Evolutionary conservation across 805 yeast species (phyloP), one percentile per base, ranked within the genome.

Genomic region (Teunomyces kruisii): DNA sequence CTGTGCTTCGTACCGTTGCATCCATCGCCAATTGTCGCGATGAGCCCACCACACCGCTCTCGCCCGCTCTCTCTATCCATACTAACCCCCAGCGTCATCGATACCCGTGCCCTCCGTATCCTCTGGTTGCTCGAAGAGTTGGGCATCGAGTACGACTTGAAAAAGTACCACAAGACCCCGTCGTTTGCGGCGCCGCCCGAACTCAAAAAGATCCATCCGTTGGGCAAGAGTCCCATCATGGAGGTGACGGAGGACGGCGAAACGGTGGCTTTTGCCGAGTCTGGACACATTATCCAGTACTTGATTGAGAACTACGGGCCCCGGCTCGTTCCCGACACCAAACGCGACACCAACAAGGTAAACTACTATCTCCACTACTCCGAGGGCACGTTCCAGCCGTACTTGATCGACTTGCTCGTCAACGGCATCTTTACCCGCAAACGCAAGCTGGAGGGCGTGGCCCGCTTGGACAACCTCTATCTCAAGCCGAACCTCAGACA

Each of bases 201-300:
- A 36, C 56, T 67, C 41, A 40, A 49, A 32, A 42, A 56, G 19
- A 48, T 68, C 10, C 72, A 67, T 51, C 74, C 73, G 6, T 59
- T 65, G 28, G 75, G 75, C 2, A 65, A 66, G 51, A 61, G 70
- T 2, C 64, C 75, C 4, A 57, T 67, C 9, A 50, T 65, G 40
- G 71, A 66, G 45, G 50, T 65, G 6, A 32, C 57, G 14, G 56
- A 51, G 27, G 62, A 61, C 28, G 48, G 55, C 9, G 30, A 26
- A 9, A 17, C 17, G 12, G 31, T 19, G n/a, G 42, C 39, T 26
- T 9, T 43, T n/a, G 81, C 80, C 9, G 92, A 85, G 60, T 74
- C 83, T 12, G 90, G 86, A 3, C 69, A 71, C 39, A 83, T 85
- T 32, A 59, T 80, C 40, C 75, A 75, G 43, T 79, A 79, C 53